Base-by-base conservation (phyloP, 2,329 filamentous ascomycete species). In the Raffaelea ambrosiae region DNA sequence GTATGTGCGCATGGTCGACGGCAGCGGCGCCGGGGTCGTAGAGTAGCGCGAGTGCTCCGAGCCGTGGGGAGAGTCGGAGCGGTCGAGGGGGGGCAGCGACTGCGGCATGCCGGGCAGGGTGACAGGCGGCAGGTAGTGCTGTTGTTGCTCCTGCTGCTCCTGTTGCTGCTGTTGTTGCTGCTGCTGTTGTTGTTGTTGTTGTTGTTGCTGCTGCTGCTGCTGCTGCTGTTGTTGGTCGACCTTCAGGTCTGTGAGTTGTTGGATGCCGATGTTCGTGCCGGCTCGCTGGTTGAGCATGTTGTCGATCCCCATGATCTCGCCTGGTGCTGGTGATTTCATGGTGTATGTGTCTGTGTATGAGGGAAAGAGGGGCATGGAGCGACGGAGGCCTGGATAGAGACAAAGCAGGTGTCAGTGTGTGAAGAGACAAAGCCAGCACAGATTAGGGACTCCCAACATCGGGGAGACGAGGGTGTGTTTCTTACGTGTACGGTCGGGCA, bases 41-140 rank as follows among this genome's bases (percentile, higher is more conserved):
- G 76, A 77, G 59, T 76, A 77, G 50, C 74, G 70, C 5, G 76
- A 79, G 59, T 76, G 72, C 55, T 80, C 77, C 14, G 77, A 80
- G 48, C 75, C 75, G 61, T 81, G 77, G 10, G 77, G 76, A 7
- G 77, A 80, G 55, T 69, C 72, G 43, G 74, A 71, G 49, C 76
- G 72, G 48, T 80, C 76, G 58, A 79, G 70, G 16, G 61, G 54
- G 40, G 63, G 50, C 11, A 54, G 35, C n/a, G 48, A 39, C 47
- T 53, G 53, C 33, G 48, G 53, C 39, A 50, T 48, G 46, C 53
- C 48, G n/a, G 56, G 57, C 1, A 55, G 51, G 3, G 49, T 43
- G 38, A 53, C 53, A 7, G 53, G 47, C 2, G 53, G 51, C 5
- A 51, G 48, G 40, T 43, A 51, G 3, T 48, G 50, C 14, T 53